Evolutionary conservation across 2,329 filamentous ascomycete genomes (phyloP).

Genomic region (Neurospora crassa): DNA sequence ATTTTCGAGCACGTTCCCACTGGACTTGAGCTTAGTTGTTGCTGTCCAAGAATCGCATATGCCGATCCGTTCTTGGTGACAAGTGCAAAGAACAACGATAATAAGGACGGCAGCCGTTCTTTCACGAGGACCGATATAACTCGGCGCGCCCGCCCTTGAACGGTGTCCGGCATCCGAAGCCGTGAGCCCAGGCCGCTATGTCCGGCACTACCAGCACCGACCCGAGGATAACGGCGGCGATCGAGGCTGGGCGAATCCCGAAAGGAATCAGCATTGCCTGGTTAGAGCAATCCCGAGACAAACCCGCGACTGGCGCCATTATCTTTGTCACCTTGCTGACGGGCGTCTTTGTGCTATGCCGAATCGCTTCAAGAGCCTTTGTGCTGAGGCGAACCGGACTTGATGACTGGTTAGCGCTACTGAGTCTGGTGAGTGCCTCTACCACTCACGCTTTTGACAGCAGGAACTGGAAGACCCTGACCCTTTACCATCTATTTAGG

Average conservation of each 20-base stretch:
- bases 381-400: not conserved
- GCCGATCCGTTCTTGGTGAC: not conserved
- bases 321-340: constrained; percentile 2
- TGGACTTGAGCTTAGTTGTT: not conserved
- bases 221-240: not conserved
- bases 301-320: not conserved
- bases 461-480: not conserved
- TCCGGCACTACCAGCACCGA: not conserved
- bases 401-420: constrained; percentile 2
- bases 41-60: not conserved
- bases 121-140: not conserved
- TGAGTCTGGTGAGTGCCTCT: constrained; percentile 1
- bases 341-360: not conserved
- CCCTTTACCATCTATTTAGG: constrained; percentile 12
- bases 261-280: constrained; percentile 1
- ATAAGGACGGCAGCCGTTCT: not conserved
- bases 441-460: not conserved
- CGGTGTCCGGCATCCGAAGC: not conserved
- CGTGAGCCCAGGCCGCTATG: not conserved
- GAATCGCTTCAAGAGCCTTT: constrained; percentile 1
- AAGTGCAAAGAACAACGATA: not conserved
- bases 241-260: constrained; percentile 1
- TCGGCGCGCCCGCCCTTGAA: not conserved
- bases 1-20: not conserved
- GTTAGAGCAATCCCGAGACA: constrained; percentile 1